Conservation (phyloP, 345 rosid genomes). For the Mercurialis annua region DNA sequence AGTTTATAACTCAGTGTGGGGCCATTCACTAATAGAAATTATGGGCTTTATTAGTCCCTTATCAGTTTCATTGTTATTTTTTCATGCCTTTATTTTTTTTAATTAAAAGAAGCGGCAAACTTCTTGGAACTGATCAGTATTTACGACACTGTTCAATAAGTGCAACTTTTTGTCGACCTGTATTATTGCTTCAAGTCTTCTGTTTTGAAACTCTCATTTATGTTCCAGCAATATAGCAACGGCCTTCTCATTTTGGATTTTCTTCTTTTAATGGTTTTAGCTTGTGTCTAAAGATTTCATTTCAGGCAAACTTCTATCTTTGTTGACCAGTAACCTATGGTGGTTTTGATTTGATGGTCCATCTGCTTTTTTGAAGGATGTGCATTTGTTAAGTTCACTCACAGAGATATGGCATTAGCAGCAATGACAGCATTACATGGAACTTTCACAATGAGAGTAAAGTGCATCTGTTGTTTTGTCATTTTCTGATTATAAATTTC, state of each 20-base stretch:
- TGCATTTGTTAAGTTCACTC: constrained; percentile 72
- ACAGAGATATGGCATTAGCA: constrained; percentile 76
- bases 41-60: neutral
- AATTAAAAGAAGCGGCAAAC: no score
- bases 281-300: neutral
- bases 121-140: neutral
- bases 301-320: neutral
- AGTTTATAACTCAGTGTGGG: neutral
- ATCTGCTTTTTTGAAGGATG: constrained; percentile 52
- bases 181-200: neutral
- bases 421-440: constrained; percentile 80
- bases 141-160: neutral
- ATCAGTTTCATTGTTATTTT: neutral
- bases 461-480: constrained; percentile 20
- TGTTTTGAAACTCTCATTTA: neutral
- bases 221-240: neutral
- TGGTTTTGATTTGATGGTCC: constrained; percentile 22
- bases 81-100: no score
- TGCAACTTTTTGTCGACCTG: neutral
- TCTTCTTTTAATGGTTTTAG: neutral
- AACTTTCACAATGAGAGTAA: constrained; percentile 67
- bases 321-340: neutral
- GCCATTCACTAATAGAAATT: neutral
- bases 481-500: constrained; percentile 13
- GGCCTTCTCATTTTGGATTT: neutral